Evolutionary conservation across 805 yeast genomes (phyloP).

Genomic region (Starmerella sp.): DNA sequence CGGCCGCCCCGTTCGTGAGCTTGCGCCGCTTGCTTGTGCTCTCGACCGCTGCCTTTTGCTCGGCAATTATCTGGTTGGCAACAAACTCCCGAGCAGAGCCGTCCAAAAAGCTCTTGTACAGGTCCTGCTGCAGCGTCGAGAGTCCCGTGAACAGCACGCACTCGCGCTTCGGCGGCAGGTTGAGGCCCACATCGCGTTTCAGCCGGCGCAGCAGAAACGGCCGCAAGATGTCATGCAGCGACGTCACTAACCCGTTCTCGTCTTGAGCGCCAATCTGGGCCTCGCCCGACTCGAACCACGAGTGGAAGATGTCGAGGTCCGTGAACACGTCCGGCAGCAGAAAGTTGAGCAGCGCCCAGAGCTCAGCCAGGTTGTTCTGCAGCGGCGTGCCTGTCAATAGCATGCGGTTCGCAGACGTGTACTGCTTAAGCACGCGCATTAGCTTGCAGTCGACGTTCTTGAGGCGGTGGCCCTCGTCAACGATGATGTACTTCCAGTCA

Average conservation of each 20-base stretch:
- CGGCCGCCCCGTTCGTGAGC: background rate
- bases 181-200: conserved; percentile 57
- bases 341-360: conserved; percentile 87
- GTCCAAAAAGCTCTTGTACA: conserved; percentile 43
- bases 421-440: conserved; percentile 56
- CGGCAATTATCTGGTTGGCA: conserved; percentile 21
- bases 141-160: conserved; percentile 67
- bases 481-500: conserved; percentile 73
- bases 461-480: conserved; percentile 91
- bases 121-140: conserved; percentile 48
- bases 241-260: conserved; percentile 53
- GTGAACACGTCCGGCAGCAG: conserved; percentile 87
- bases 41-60: background rate
- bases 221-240: conserved; percentile 73
- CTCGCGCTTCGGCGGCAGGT: conserved; percentile 81
- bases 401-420: conserved; percentile 52
- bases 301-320: conserved; percentile 78
- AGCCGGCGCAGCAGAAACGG: conserved; percentile 80
- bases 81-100: conserved; percentile 30
- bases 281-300: conserved; percentile 72
- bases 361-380: conserved; percentile 78
- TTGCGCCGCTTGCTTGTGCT: background rate
- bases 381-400: conserved; percentile 92
- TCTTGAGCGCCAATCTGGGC: conserved; percentile 45
- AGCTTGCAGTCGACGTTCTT: conserved; percentile 74